Conservation (phyloP, 768 basidiomycete species). For the Suillus discolor region DNA sequence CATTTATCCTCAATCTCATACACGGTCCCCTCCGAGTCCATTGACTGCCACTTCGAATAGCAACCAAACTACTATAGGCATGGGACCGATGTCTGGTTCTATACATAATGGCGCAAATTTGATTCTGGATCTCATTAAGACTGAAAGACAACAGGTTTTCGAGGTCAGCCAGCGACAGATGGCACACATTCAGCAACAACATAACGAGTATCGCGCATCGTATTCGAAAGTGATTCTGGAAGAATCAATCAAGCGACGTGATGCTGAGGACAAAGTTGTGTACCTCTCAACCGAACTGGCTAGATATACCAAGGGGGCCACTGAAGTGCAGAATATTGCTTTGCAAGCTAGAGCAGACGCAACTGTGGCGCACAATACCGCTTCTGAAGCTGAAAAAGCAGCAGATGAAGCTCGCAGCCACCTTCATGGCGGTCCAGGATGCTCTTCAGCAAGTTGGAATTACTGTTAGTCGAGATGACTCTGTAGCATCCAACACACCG, state of each 20-base stretch:
- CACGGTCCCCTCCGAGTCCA: neutral
- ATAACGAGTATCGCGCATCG: neutral
- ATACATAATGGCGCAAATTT: slow-evolving; percentile 6
- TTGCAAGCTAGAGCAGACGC: slow-evolving; percentile 6
- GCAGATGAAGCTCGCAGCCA: neutral
- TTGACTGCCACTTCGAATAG: neutral
- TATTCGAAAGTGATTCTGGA: neutral
- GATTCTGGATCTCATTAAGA: slow-evolving; percentile 6
- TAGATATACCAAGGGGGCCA: neutral
- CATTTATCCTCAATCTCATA: neutral
- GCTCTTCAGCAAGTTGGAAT: slow-evolving; percentile 6
- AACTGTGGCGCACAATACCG: neutral
- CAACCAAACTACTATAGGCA: neutral
- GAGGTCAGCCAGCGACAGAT: neutral
- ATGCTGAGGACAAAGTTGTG: neutral
- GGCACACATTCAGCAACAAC: neutral
- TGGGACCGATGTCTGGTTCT: neutral
- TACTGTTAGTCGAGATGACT: slow-evolving; percentile 2
- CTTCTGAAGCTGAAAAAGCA: slow-evolving; percentile 9
- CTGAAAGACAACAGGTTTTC: slow-evolving; percentile 6
- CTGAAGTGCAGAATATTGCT: neutral
- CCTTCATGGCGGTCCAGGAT: neutral
- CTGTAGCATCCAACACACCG: neutral
- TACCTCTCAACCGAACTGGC: slow-evolving; percentile 3
- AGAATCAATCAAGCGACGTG: neutral